Evolutionary conservation across 495 filamentous ascomycete genomes (phyloP).

Genomic region (Hyphodiscus hymeniophilus): DNA sequence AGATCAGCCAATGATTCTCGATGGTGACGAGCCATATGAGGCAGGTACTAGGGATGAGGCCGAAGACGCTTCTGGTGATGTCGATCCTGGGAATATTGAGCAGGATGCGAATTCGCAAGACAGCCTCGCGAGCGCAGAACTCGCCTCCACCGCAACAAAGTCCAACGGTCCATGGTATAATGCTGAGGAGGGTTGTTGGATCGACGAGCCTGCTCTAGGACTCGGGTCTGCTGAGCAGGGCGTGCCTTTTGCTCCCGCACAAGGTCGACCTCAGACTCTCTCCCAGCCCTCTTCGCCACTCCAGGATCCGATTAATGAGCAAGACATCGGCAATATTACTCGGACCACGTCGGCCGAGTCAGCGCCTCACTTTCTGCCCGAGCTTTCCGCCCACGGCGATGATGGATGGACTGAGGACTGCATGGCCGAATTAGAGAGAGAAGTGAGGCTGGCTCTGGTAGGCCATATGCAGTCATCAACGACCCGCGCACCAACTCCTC

Average conservation of each 20-base stretch:
- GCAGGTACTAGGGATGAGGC: constrained; percentile 9
- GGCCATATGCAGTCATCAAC: not conserved
- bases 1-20: constrained; percentile 13
- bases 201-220: not conserved
- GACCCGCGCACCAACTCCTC: not conserved
- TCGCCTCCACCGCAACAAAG: not conserved
- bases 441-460: not conserved
- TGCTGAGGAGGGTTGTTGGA: not conserved
- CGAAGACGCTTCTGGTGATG: constrained; percentile 10
- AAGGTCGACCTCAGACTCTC: constrained; percentile 4
- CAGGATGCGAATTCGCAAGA: constrained; percentile 1
- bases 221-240: constrained; percentile 4
- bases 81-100: constrained; percentile 6
- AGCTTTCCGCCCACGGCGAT: not conserved
- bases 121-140: constrained; percentile 2
- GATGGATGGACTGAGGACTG: not conserved
- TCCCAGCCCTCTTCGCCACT: constrained; percentile 4
- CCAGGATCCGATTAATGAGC: constrained; percentile 6
- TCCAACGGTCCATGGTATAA: constrained; percentile 2
- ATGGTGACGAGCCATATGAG: constrained; percentile 6
- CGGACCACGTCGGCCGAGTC: not conserved
- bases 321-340: constrained; percentile 8
- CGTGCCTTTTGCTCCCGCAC: constrained; percentile 1
- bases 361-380: not conserved
- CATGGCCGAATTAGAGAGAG: not conserved